phyloP scores from a whole-genome alignment of 139 green algal species.

The Edaphochlamys debaryana region DNA sequence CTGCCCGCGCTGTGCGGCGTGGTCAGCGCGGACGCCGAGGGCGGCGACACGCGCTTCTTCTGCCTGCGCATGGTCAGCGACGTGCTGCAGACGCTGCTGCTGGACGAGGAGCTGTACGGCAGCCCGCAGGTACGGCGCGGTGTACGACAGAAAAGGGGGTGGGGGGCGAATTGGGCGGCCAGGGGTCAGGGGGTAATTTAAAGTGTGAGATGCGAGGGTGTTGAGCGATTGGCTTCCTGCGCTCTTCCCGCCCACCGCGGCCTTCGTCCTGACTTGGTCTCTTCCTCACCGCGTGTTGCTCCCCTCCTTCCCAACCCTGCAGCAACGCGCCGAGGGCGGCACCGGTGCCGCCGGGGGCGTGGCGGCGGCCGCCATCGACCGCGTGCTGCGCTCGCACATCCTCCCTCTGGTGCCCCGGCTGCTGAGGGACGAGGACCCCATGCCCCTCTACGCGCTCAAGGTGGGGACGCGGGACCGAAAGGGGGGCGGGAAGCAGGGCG shows the following conservation, averaged over 20 bases:
- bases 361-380: conserved; percentile 60
- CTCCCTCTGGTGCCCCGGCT: conserved; percentile 84
- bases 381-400: conserved; percentile 67
- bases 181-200: too few species aligned
- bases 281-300: too few species aligned
- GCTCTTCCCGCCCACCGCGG: too few species aligned
- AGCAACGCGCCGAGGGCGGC: neutral
- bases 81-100: conserved; percentile 42
- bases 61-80: conserved; percentile 90
- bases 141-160: too few species aligned
- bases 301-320: too few species aligned
- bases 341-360: conserved; percentile 3
- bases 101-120: conserved; percentile 41
- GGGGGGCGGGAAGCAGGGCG: neutral
- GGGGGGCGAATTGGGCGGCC: too few species aligned
- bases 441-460: conserved; percentile 94
- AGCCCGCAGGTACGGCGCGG: neutral
- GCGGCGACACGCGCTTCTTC: conserved; percentile 83
- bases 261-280: too few species aligned
- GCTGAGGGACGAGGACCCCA: conserved; percentile 85
- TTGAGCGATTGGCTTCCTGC: too few species aligned
- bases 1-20: conserved; percentile 81
- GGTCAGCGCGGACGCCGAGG: conserved; percentile 52
- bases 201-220: too few species aligned
- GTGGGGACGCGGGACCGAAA: conserved; percentile 50